phyloP scores from a whole-genome alignment of 257 asterid genomes.

The Henckelia pumila region DNA sequence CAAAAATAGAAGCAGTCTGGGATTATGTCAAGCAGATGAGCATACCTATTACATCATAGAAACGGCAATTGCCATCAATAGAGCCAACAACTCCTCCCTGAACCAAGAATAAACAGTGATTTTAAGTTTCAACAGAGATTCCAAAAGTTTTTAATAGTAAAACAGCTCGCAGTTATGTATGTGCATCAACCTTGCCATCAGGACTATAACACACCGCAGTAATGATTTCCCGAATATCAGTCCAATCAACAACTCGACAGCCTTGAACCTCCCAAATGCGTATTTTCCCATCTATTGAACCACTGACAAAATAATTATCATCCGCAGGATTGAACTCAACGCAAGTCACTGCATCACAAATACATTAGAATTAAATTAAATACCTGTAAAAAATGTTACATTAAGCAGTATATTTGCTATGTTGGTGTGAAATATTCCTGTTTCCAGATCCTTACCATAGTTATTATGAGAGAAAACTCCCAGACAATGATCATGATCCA shows the following conservation, averaged over 20 bases:
- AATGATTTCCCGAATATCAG: conserved; percentile 67
- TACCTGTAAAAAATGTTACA: conserved; percentile 16
- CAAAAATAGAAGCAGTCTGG: conserved; percentile 1
- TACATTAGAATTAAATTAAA: conserved; percentile 5
- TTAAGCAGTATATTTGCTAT: not conserved
- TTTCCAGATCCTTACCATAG: conserved; percentile 48
- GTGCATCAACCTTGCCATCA: conserved; percentile 64
- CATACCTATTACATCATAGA: conserved; percentile 64
- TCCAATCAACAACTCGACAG: conserved; percentile 79
- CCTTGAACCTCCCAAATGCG: conserved; percentile 79
- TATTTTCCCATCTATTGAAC: conserved; percentile 80
- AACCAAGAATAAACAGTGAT: conserved; percentile 20
- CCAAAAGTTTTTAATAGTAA: not conserved
- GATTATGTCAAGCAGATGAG: not conserved
- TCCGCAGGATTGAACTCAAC: conserved; percentile 77
- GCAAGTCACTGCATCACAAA: conserved; percentile 67
- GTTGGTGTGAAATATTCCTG: conserved; percentile 1
- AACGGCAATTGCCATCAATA: conserved; percentile 76
- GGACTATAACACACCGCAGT: conserved; percentile 75
- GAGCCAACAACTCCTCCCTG: conserved; percentile 91
- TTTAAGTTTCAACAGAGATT: not conserved
- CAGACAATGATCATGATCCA: conserved; percentile 65
- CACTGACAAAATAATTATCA: conserved; percentile 77
- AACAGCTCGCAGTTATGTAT: not conserved
- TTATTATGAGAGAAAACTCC: conserved; percentile 74